A percentile compares a stretch with the other conserved stretches of the same genome.
These are phyloP conservation scores for Diplogelasinospora grovesii DNA, from an alignment of 495 filamentous ascomycete genomes.

Conservation along the genomic window DNA sequence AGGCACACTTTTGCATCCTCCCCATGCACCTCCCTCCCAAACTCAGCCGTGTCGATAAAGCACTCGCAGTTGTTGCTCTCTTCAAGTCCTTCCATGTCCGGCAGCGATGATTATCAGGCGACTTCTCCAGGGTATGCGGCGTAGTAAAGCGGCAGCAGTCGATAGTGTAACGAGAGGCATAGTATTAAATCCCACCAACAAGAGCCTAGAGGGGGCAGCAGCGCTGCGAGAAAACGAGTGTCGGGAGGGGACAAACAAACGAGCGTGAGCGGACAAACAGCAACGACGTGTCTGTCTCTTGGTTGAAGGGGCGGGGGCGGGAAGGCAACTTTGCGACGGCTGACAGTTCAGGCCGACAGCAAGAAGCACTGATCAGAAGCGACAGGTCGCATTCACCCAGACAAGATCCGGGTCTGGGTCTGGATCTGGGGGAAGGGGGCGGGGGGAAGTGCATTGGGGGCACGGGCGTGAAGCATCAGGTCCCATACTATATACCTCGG, in stretches of 20 bases:
- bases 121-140: background rate
- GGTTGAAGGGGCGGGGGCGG: background rate
- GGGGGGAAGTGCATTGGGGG: conserved; percentile 8
- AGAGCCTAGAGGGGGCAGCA: conserved; percentile 1
- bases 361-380: conserved; percentile 3
- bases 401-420: background rate
- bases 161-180: conserved; percentile 13
- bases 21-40: background rate
- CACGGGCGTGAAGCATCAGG: conserved; percentile 16
- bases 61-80: conserved; percentile 14
- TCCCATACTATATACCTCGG: conserved; percentile 19
- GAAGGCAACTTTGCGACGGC: background rate
- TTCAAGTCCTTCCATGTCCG: conserved; percentile 7
- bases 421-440: background rate
- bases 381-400: conserved; percentile 9
- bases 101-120: conserved; percentile 1
- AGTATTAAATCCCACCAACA: conserved; percentile 8
- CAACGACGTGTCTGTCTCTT: conserved; percentile 1
- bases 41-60: conserved; percentile 16
- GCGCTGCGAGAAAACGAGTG: conserved; percentile 1
- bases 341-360: conserved; percentile 1
- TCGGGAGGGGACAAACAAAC: conserved; percentile 3
- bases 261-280: conserved; percentile 12
- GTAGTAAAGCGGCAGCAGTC: conserved; percentile 3
- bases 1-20: conserved; percentile 15